These are phyloP conservation scores for Penicillium sp. DNA, from an alignment of 2,329 filamentous ascomycete genomes.

Conservation along the genomic window DNA sequence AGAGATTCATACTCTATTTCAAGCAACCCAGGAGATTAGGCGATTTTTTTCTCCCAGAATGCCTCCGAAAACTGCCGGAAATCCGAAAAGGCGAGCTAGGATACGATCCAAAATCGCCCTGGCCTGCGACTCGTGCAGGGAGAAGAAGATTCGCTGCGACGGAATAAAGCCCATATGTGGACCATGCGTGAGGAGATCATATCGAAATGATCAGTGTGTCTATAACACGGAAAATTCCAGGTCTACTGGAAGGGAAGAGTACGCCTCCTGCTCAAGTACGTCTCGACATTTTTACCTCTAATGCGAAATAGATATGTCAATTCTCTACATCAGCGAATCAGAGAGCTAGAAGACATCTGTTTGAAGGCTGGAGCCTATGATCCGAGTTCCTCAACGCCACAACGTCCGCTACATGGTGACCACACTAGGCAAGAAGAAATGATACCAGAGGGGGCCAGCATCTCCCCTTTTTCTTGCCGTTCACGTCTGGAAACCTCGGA, in stretches of 20 bases:
- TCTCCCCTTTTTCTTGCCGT: too few species aligned
- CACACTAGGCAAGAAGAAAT: too few species aligned
- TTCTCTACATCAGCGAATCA: slow-evolving; percentile 7
- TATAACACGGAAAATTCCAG: slow-evolving; percentile 7
- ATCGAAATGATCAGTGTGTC: not conserved
- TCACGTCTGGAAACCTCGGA: too few species aligned
- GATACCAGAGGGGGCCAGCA: too few species aligned
- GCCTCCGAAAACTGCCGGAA: too few species aligned
- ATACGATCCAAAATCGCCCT: not conserved
- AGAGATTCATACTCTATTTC: too few species aligned
- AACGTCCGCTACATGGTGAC: not conserved
- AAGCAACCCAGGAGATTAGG: too few species aligned
- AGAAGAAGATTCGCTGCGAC: slow-evolving; percentile 5
- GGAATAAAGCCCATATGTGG: slow-evolving; percentile 6
- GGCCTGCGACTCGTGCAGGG: slow-evolving; percentile 1
- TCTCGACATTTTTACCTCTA: too few species aligned
- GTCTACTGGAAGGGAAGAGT: slow-evolving; percentile 5
- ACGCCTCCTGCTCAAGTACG: slow-evolving; percentile 11
- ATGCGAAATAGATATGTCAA: slow-evolving; percentile 4
- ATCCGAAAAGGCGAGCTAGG: slow-evolving; percentile 12
- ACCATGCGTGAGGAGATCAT: slow-evolving; percentile 1
- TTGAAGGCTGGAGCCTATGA: not conserved
- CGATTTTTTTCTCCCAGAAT: too few species aligned
- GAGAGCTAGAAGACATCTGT: slow-evolving; percentile 7
- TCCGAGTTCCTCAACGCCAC: not conserved